Conservation (phyloP, 805 yeast species). For the Brettanomyces naardenensis region DNA sequence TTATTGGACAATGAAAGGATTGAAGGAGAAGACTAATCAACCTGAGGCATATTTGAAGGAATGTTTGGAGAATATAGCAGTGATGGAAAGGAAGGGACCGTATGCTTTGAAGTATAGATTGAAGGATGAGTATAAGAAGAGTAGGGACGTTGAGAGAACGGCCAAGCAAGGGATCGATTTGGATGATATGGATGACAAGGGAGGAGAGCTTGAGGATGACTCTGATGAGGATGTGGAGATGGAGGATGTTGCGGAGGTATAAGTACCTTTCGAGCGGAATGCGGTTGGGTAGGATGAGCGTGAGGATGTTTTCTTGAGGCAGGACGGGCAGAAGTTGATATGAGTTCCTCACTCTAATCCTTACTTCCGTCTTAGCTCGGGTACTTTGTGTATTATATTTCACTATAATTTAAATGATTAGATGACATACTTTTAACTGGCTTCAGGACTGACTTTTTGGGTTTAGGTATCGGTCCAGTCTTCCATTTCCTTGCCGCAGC, state of each 20-base stretch:
- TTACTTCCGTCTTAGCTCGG: no score
- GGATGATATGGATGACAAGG: constrained; percentile 29
- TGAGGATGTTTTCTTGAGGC: no score
- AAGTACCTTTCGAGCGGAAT: no score
- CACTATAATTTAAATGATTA: no score
- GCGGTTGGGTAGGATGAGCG: no score
- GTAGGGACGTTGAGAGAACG: constrained; percentile 70
- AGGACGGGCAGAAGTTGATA: no score
- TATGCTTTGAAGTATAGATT: constrained; percentile 87
- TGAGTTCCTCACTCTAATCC: no score
- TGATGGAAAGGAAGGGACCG: constrained; percentile 88
- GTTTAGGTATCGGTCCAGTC: no score
- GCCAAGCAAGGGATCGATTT: constrained; percentile 46
- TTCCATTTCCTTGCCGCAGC: no score
- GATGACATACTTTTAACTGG: no score
- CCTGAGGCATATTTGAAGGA: constrained; percentile 92
- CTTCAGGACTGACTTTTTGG: no score
- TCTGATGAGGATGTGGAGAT: constrained; percentile 55
- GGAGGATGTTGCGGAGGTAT: constrained; percentile 56
- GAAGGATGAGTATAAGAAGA: constrained; percentile 80
- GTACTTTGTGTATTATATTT: no score
- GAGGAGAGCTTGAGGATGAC: constrained; percentile 24
- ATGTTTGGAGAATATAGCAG: constrained; percentile 83
- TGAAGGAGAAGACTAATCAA: constrained; percentile 89
- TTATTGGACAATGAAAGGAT: constrained; percentile 92